Evolutionary conservation across 345 rosid genomes (phyloP).

Genomic region (Hypericum perforatum): DNA sequence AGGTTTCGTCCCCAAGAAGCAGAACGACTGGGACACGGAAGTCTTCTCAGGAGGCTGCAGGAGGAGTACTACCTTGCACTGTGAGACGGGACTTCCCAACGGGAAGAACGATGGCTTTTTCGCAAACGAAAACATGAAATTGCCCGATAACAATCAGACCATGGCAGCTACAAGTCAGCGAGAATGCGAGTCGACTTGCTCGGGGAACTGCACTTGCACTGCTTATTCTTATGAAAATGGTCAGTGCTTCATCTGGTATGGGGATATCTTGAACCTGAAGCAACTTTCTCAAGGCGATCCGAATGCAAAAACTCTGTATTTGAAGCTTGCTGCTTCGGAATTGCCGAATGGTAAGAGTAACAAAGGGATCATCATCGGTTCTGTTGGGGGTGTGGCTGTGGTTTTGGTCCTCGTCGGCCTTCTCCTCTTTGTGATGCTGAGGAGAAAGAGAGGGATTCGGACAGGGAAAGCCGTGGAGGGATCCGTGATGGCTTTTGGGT

Average conservation of each 20-base stretch:
- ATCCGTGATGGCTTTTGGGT: slow-evolving; percentile 51
- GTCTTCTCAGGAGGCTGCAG: slow-evolving; percentile 58
- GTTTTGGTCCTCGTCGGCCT: slow-evolving; percentile 21
- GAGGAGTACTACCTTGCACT: slow-evolving; percentile 37
- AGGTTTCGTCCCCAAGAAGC: slow-evolving; percentile 33
- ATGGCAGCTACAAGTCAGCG: not conserved
- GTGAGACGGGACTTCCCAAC: slow-evolving; percentile 22
- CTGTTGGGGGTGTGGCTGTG: slow-evolving; percentile 27
- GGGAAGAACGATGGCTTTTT: slow-evolving; percentile 27
- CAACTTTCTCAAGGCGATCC: not conserved
- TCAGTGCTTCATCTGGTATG: slow-evolving; percentile 1
- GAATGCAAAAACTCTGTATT: not conserved
- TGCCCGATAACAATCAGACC: not conserved
- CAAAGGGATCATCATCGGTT: slow-evolving; percentile 29
- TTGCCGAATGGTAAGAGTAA: slow-evolving; percentile 28
- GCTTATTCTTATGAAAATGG: not conserved
- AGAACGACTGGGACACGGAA: slow-evolving; percentile 33
- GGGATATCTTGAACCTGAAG: not conserved
- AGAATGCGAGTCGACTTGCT: not conserved
- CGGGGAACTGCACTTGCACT: slow-evolving; percentile 2
- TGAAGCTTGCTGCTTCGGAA: slow-evolving; percentile 35
- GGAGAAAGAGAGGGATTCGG: slow-evolving; percentile 19
- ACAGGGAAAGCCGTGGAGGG: slow-evolving; percentile 40
- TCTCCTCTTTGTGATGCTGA: slow-evolving; percentile 17
- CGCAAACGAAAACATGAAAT: not conserved